Evolutionary conservation across 805 yeast species (phyloP), one percentile per base, ranked within the genome.

Genomic region (Monosporozyma aerobia): DNA sequence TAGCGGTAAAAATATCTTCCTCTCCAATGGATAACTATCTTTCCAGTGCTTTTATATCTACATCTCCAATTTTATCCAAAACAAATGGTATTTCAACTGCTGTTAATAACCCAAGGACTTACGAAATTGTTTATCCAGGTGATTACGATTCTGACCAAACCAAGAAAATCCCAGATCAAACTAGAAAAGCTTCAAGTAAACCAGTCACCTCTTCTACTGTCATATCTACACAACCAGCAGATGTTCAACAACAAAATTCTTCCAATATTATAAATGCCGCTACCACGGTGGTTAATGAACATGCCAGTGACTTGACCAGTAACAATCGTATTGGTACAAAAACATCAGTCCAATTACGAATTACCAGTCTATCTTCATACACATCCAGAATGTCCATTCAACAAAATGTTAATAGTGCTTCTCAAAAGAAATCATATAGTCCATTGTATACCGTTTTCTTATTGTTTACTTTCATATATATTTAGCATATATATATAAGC

Each of bases 211-310:
- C 39, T 40, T 6, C n/a, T 39, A 39, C 14, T 19, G 27, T 19
- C 19, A 22, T 19, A 7, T 40, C 44, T 40, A 5, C 5, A 3
- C 14, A 13, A 16, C 3, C 25, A 2, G 11, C 44, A 6, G 19
- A 7, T 19, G 19, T 22, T 25, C 9, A 23, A 14, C 23, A 23
- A 8, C 25, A 19, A 45, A 22, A 2, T 3, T 10, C n/a, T 10
- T n/a, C 48, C 13, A 4, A 6, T 4, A 45, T 1, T 19, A 27
- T 45, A 39, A 66, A 92, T 84, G 74, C 83, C 88, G 83, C 92
- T 90, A 76, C 98, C 97, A 61, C 81, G 3, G 69, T 76, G 3
- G 72, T 76, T 0, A 35, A 35, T 35, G n/a, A 16, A 5, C 4
- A 35, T 47, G 46, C 27, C 25, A 19, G 19, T 9, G 9, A 19